These are phyloP conservation scores for Pleurotus djamor DNA, from an alignment of 768 basidiomycete species.

Conservation along the genomic window DNA sequence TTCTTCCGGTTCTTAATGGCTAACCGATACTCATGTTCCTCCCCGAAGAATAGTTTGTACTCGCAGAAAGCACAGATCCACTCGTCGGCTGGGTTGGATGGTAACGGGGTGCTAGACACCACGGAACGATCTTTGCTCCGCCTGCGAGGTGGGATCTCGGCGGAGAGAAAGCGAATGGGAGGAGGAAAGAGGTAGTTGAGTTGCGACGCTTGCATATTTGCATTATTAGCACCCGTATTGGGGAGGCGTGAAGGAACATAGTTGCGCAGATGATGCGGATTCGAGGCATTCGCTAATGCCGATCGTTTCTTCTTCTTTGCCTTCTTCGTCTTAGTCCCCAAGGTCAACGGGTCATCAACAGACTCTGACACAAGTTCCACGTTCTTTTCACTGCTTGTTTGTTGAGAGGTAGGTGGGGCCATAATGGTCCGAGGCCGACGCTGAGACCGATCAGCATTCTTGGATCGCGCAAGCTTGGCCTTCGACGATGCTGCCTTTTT, in stretches of 20 bases:
- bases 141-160: conserved; percentile 56
- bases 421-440: conserved; percentile 27
- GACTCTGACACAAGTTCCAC: conserved; percentile 34
- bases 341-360: conserved; percentile 29
- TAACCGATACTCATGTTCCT: conserved; percentile 59
- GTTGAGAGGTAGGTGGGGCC: conserved; percentile 6
- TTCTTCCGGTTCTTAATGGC: conserved; percentile 65
- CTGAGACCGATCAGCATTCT: conserved; percentile 35
- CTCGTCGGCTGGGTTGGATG: conserved; percentile 72
- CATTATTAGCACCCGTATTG: conserved; percentile 31
- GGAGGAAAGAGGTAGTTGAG: conserved; percentile 56
- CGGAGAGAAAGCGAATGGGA: conserved; percentile 65
- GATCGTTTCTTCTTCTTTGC: conserved; percentile 94
- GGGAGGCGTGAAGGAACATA: conserved; percentile 87
- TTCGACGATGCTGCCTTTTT: conserved; percentile 21
- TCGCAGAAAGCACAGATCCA: conserved; percentile 97
- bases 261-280: conserved; percentile 94
- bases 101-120: conserved; percentile 15
- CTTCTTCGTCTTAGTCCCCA: conserved; percentile 25
- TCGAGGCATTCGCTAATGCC: conserved; percentile 87
- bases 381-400: conserved; percentile 14
- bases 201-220: conserved; percentile 28
- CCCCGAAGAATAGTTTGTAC: conserved; percentile 90
- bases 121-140: conserved; percentile 16
- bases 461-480: conserved; percentile 24